Conservation (phyloP, 768 basidiomycete species). For the Mycena galericulata region DNA sequence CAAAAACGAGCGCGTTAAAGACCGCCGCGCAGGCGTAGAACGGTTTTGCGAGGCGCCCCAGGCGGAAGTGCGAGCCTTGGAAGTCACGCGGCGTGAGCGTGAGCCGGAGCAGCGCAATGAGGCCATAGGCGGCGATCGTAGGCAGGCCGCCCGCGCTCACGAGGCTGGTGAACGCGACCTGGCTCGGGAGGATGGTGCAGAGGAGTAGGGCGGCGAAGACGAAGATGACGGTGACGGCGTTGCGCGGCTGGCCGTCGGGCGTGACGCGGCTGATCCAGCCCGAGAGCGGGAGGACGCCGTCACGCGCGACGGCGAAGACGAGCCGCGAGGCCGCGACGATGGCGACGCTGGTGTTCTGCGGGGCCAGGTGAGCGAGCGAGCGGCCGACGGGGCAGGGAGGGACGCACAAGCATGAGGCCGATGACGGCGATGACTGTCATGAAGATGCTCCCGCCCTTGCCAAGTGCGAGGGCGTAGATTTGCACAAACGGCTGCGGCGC, state of each 20-base stretch:
- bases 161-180: too few species aligned
- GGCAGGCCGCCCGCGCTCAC: conserved; percentile 89
- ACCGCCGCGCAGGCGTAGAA: conserved; percentile 76
- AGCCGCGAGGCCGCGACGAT: conserved; percentile 91
- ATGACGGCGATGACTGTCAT: conserved; percentile 89
- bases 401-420: conserved; percentile 82
- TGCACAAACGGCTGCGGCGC: conserved; percentile 95
- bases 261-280: too few species aligned
- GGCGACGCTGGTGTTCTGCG: conserved; percentile 87
- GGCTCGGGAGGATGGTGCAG: too few species aligned
- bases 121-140: conserved; percentile 88
- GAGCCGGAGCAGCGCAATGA: conserved; percentile 82
- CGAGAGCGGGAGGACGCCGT: conserved; percentile 89
- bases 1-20: conserved; percentile 82
- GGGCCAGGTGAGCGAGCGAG: conserved; percentile 1
- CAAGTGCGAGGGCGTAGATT: conserved; percentile 86
- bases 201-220: too few species aligned
- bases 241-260: too few species aligned
- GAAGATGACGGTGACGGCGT: too few species aligned
- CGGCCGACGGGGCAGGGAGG: neutral
- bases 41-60: conserved; percentile 73
- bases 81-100: conserved; percentile 85
- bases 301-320: conserved; percentile 93
- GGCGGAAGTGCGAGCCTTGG: conserved; percentile 75
- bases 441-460: conserved; percentile 82